phyloP scores from a whole-genome alignment of 208 protist species.

The Vickermania ingenoplastis region DNA sequence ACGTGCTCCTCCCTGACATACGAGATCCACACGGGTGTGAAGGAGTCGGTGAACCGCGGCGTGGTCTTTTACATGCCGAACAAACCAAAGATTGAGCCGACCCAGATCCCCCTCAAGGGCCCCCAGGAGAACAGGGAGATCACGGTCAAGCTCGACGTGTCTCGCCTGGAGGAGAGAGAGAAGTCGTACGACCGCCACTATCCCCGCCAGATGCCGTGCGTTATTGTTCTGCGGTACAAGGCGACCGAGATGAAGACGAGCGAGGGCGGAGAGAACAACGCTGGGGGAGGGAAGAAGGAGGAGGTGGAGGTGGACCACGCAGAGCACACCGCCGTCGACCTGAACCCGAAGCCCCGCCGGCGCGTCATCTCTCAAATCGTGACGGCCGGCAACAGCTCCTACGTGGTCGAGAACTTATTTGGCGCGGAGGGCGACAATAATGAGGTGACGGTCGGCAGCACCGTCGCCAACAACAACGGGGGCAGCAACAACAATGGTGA shows the following conservation, averaged over 20 bases:
- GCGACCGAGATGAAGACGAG: slow-evolving; percentile 53
- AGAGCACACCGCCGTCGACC: slow-evolving; percentile 84
- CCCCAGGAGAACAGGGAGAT: slow-evolving; percentile 68
- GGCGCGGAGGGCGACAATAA: slow-evolving; percentile 57
- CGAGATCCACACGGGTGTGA: slow-evolving; percentile 88
- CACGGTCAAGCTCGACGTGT: slow-evolving; percentile 64
- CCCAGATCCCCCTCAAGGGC: slow-evolving; percentile 51
- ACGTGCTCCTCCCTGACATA: slow-evolving; percentile 60
- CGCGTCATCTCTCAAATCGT: slow-evolving; percentile 84
- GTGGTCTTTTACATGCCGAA: slow-evolving; percentile 79
- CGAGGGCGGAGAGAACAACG: slow-evolving; percentile 8
- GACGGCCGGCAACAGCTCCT: slow-evolving; percentile 60
- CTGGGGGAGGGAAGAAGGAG: slow-evolving; percentile 16
- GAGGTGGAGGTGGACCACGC: slow-evolving; percentile 65
- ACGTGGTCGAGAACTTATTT: slow-evolving; percentile 83
- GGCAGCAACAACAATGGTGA: too few relatives aligned
- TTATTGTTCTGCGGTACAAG: slow-evolving; percentile 81
- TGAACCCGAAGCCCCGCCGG: slow-evolving; percentile 58
- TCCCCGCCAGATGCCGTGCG: slow-evolving; percentile 85
- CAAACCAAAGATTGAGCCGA: slow-evolving; percentile 83
- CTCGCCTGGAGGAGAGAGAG: slow-evolving; percentile 73
- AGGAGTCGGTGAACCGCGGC: slow-evolving; percentile 65
- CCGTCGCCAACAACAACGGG: slow-evolving; percentile 46
- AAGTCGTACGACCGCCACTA: slow-evolving; percentile 83
- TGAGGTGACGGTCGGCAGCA: slow-evolving; percentile 69